phyloP scores from a whole-genome alignment of 1,284 basidiomycete genomes.

The Marasmius oreades region DNA sequence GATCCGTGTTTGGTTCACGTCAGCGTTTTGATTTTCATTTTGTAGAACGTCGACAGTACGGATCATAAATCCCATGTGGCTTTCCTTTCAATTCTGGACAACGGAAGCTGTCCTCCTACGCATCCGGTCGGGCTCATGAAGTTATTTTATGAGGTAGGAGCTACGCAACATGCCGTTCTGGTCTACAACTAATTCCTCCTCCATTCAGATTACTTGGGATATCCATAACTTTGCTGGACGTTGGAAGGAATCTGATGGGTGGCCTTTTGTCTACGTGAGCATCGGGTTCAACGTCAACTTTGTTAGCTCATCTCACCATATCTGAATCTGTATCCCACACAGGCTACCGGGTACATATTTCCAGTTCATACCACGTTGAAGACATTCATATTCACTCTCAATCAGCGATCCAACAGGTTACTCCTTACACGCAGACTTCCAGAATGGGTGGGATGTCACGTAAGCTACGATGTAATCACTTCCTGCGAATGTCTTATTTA shows the following conservation, averaged over 20 bases:
- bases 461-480: constrained; percentile 3
- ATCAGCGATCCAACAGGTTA: constrained; percentile 42
- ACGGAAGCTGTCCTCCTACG: constrained; percentile 41
- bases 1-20: no score
- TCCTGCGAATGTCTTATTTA: background rate
- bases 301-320: background rate
- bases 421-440: constrained; percentile 48
- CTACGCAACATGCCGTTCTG: background rate
- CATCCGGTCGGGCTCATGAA: constrained; percentile 45
- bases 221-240: constrained; percentile 31
- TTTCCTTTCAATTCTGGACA: constrained; percentile 34
- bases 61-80: constrained; percentile 34
- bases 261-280: constrained; percentile 39
- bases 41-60: constrained; percentile 17
- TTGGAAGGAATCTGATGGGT: constrained; percentile 33
- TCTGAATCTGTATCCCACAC: no score
- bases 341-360: background rate
- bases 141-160: constrained; percentile 41
- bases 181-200: background rate
- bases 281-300: background rate
- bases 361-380: background rate
- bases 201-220: constrained; percentile 36
- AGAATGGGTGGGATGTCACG: constrained; percentile 37
- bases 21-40: background rate
- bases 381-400: background rate